Conservation (phyloP, 108 stramenopile species). For the Stephanodiscus triporus region DNA sequence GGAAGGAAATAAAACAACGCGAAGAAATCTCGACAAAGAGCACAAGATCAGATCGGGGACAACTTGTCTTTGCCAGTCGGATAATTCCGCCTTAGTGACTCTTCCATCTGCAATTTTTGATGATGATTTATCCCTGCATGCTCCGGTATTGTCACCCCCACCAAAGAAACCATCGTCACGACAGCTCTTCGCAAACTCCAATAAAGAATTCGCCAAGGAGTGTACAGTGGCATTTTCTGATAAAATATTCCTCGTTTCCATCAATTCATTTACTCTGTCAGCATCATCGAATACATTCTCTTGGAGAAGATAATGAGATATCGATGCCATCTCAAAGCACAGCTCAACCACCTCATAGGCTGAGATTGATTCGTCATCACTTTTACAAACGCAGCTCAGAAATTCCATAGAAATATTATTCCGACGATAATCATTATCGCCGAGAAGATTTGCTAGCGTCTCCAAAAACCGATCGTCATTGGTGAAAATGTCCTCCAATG, state of each 20-base stretch:
- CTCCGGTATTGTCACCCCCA: constrained; percentile 6
- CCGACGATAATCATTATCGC: constrained; percentile 10
- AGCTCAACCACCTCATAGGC: constrained; percentile 26
- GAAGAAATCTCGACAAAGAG: constrained; percentile 29
- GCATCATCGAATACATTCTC: constrained; percentile 21
- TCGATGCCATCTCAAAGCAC: constrained; percentile 19
- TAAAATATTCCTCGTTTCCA: constrained; percentile 9
- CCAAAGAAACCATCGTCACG: constrained; percentile 18
- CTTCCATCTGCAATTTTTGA: not conserved
- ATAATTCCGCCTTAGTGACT: constrained; percentile 27
- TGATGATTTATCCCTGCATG: not conserved
- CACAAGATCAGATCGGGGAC: constrained; percentile 30
- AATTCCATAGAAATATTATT: constrained; percentile 22
- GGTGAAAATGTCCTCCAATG: constrained; percentile 17
- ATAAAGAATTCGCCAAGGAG: constrained; percentile 33
- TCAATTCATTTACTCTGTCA: constrained; percentile 1
- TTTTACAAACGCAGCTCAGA: constrained; percentile 16
- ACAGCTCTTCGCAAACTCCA: constrained; percentile 26
- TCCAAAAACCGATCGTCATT: constrained; percentile 23
- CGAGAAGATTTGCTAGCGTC: constrained; percentile 22
- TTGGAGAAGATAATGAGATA: constrained; percentile 29
- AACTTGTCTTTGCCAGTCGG: constrained; percentile 41
- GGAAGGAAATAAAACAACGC: constrained; percentile 40
- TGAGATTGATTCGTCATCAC: constrained; percentile 1
- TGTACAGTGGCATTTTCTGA: constrained; percentile 15